Conservation (phyloP, 768 basidiomycete species). For the Tulasnella sp. region DNA sequence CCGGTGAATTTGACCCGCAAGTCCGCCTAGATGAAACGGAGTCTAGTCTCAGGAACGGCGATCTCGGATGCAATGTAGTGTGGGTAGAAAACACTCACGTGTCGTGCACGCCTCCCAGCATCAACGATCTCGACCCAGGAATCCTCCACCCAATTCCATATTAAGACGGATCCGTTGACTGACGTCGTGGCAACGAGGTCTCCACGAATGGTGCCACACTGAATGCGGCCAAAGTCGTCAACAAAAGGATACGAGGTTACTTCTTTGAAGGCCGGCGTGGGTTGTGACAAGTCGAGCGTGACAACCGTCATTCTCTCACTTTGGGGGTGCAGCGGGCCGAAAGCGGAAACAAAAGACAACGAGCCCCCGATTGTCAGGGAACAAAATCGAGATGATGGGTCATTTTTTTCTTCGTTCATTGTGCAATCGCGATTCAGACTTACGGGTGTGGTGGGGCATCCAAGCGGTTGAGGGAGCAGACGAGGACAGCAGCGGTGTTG, state of each 20-base stretch:
- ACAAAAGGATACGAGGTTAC: background rate
- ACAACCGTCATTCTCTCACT: background rate
- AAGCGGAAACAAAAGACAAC: background rate
- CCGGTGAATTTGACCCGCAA: conserved; percentile 14
- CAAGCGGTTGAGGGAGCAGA: background rate
- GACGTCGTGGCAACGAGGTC: conserved; percentile 11
- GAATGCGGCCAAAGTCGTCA: conserved; percentile 3
- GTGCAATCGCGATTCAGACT: conserved; percentile 4
- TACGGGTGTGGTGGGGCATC: conserved; percentile 7
- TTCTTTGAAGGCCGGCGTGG: background rate
- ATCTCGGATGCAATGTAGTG: background rate
- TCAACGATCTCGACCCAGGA: background rate
- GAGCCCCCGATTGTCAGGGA: background rate
- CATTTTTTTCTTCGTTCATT: background rate
- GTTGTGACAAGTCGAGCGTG: conserved; percentile 10
- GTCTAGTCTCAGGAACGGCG: background rate
- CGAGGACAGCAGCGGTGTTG: background rate
- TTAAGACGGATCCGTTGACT: background rate
- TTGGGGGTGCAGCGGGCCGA: background rate
- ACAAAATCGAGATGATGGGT: background rate
- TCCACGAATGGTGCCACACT: background rate
- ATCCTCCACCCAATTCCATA: conserved; percentile 12
- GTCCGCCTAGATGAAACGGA: background rate
- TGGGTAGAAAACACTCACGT: background rate
- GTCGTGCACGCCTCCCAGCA: background rate